Evolutionary conservation across 1,139 yeast species (phyloP).

Genomic region (Suhomyces maxii): DNA sequence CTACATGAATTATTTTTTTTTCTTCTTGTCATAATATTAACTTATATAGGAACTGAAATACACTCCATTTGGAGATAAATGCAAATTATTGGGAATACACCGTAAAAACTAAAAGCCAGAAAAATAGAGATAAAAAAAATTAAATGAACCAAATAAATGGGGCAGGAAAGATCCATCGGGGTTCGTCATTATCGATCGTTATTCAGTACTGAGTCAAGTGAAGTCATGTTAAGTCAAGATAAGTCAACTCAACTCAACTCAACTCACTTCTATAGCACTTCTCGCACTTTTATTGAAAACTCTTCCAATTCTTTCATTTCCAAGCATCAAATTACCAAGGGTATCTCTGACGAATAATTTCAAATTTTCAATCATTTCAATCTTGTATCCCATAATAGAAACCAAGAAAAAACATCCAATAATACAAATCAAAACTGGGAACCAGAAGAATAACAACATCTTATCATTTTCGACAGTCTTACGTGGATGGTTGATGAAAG

Average conservation of each 20-base stretch:
- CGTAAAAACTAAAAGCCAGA: background rate
- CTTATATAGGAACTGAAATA: background rate
- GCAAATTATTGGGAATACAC: conserved; percentile 1
- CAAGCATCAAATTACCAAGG: conserved; percentile 64
- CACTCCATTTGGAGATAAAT: background rate
- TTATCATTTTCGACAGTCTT: conserved; percentile 78
- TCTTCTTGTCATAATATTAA: background rate
- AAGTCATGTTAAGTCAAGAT: too few species aligned
- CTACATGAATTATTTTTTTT: background rate
- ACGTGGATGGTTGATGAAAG: conserved; percentile 57
- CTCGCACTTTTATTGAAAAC: conserved; percentile 35
- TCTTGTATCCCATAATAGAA: conserved; percentile 51
- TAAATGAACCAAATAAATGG: background rate
- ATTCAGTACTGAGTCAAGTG: too few species aligned
- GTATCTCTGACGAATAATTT: conserved; percentile 52
- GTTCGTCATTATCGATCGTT: background rate
- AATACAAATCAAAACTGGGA: conserved; percentile 61
- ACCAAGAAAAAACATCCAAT: conserved; percentile 53
- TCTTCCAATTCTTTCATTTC: conserved; percentile 65
- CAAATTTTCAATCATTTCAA: conserved; percentile 39
- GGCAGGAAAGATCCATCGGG: too few species aligned
- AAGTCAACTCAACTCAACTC: background rate
- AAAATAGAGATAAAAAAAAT: background rate
- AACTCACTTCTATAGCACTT: background rate
- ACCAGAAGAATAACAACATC: conserved; percentile 87